Conservation (phyloP, 2,329 filamentous ascomycete species). For the Ceratocystis ficicola region DNA sequence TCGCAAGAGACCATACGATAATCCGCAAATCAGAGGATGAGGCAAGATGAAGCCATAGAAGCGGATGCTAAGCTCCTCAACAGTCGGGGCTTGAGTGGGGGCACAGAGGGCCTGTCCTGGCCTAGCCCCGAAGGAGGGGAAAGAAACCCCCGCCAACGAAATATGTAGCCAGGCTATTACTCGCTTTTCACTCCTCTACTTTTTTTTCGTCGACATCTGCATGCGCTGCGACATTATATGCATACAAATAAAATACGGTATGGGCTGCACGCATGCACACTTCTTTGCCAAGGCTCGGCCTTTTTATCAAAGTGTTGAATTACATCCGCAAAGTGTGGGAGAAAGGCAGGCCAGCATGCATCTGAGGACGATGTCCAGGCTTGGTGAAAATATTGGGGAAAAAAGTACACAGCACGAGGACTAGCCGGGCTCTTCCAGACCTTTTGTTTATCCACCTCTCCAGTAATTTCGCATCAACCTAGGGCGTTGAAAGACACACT, state of each 20-base stretch:
- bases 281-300: not conserved
- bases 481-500: not conserved
- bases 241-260: not conserved
- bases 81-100: not conserved
- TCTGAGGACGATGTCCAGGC: too few relatives aligned
- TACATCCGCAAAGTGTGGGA: not conserved
- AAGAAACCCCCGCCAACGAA: not conserved
- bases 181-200: not conserved
- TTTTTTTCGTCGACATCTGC: not conserved
- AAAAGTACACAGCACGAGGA: too few relatives aligned
- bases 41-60: not conserved
- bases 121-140: too few relatives aligned
- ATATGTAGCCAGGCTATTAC: not conserved
- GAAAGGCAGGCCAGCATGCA: too few relatives aligned
- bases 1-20: not conserved
- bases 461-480: not conserved
- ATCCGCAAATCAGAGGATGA: not conserved
- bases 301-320: not conserved
- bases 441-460: not conserved
- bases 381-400: too few relatives aligned
- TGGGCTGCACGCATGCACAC: not conserved
- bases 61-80: not conserved
- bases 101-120: not conserved
- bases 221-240: slow-evolving; percentile 1
- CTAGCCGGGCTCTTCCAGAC: not conserved